These are phyloP conservation scores for Leishmania gerbilli DNA, from an alignment of 208 protist genomes.

Conservation along the genomic window DNA sequence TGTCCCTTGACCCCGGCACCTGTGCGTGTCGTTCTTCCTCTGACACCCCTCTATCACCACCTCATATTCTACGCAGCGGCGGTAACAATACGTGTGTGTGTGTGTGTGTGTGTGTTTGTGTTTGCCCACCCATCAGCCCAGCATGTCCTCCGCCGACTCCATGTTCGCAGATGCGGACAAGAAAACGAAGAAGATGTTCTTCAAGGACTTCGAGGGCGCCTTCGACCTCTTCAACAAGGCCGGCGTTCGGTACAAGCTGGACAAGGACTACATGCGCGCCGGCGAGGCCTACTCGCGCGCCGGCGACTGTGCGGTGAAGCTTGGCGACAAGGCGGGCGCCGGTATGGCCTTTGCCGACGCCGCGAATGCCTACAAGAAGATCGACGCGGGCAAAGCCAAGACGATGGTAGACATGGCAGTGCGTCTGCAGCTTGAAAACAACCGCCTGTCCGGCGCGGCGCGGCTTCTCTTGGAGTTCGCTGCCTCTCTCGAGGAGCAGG, in stretches of 20 bases:
- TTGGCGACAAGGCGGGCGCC: slow-evolving; percentile 50
- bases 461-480: slow-evolving; percentile 76
- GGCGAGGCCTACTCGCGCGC: slow-evolving; percentile 75
- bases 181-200: slow-evolving; percentile 81
- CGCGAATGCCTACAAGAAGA: slow-evolving; percentile 67
- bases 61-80: not conserved
- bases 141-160: slow-evolving; percentile 49
- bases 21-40: not conserved
- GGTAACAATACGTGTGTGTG: not conserved
- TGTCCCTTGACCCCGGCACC: no score
- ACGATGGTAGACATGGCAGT: slow-evolving; percentile 69
- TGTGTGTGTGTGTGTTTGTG: not conserved
- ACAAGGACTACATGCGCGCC: slow-evolving; percentile 77
- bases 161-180: slow-evolving; percentile 73
- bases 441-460: slow-evolving; percentile 61
- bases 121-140: not conserved
- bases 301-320: slow-evolving; percentile 69
- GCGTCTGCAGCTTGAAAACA: slow-evolving; percentile 74
- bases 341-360: slow-evolving; percentile 53
- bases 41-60: not conserved
- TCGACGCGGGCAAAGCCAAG: slow-evolving; percentile 59
- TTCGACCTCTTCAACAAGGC: slow-evolving; percentile 83
- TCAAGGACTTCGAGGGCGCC: slow-evolving; percentile 83
- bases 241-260: slow-evolving; percentile 64
- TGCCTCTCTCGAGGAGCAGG: slow-evolving; percentile 58